phyloP scores from a whole-genome alignment of 495 filamentous ascomycete species.

The Melanomma pulvis-pyrius region DNA sequence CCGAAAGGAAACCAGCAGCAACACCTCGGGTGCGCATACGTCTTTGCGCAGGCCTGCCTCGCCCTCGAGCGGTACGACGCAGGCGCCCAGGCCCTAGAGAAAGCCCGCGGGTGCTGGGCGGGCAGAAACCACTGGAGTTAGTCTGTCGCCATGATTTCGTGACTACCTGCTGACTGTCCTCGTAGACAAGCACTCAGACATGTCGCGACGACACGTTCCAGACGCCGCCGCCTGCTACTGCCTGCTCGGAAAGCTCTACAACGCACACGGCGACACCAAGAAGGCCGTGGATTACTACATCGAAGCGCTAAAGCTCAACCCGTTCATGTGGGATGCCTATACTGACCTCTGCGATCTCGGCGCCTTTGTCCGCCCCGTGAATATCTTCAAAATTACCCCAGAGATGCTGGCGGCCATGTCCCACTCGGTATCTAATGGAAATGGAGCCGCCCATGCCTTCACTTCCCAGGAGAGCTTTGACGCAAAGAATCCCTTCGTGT shows the following conservation, averaged over 20 bases:
- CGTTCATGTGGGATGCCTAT: slow-evolving; percentile 99
- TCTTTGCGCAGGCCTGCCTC: slow-evolving; percentile 87
- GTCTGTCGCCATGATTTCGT: slow-evolving; percentile 30
- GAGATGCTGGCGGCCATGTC: slow-evolving; percentile 61
- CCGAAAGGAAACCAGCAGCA: slow-evolving; percentile 62
- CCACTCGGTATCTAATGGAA: slow-evolving; percentile 35
- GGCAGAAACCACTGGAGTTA: slow-evolving; percentile 72
- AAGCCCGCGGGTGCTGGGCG: slow-evolving; percentile 69
- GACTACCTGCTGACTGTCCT: slow-evolving; percentile 9
- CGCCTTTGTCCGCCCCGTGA: slow-evolving; percentile 63
- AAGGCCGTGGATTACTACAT: slow-evolving; percentile 84
- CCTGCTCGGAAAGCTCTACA: slow-evolving; percentile 84
- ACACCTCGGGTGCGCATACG: slow-evolving; percentile 86
- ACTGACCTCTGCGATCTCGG: slow-evolving; percentile 68
- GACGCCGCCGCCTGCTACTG: slow-evolving; percentile 82
- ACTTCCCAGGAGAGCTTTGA: slow-evolving; percentile 20
- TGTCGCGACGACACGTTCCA: slow-evolving; percentile 61
- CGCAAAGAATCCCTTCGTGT: slow-evolving; percentile 36
- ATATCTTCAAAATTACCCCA: slow-evolving; percentile 79
- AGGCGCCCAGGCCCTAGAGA: slow-evolving; percentile 79
- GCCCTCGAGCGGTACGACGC: slow-evolving; percentile 75
- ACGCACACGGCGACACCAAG: slow-evolving; percentile 74
- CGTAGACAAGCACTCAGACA: slow-evolving; percentile 67
- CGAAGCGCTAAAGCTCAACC: slow-evolving; percentile 84
- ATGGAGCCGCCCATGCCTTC: slow-evolving; percentile 11